Evolutionary conservation across 73 alveolate species (phyloP), one percentile per base, ranked within the genome.

Genomic region (Breviolum minutum): DNA sequence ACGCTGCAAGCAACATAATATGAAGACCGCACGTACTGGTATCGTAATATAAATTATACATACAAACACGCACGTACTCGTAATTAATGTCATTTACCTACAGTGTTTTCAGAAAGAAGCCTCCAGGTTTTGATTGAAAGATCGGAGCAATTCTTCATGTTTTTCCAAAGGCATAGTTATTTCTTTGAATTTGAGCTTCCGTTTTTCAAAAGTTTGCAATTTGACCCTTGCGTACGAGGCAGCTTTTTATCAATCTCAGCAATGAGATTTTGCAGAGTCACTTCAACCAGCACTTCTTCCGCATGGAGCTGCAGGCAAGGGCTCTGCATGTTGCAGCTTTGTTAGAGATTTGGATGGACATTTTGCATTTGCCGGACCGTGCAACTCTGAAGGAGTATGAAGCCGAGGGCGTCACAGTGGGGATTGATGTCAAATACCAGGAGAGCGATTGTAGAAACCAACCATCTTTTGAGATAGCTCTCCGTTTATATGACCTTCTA

Each of bases 161-260:
- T 40, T 40, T 40, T 40, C 54, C 54, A 40, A 40, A 40, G 54
- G 54, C 54, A n/a, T n/a, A n/a, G n/a, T n/a, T n/a, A n/a, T n/a
- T n/a, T n/a, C n/a, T n/a, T n/a, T n/a, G n/a, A n/a, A n/a, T 66
- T 66, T 66, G 11, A 13, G 74, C 74, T 17, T 17, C 74, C 24
- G 17, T 11, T 17, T 3, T 20, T 27, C 63, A 54, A 54, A n/a
- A n/a, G n/a, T n/a, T 13, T 40, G 54, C 54, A 40, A 40, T 40
- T 40, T 40, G 54, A 40, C 54, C 54, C 54, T 40, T 40, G 54
- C 54, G 54, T 40, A 40, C 54, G 71, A 77, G 91, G 91, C 99
- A 99, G 97, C 99, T 99, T 80, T 99, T 99, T 95, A 99, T 99
- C 90, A 99, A 99, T 96, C 99, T 99, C 85, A 99, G 99, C 90